Evolutionary conservation across 371 early-diverging fungal genomes (phyloP).

Genomic region (Haplosporangium sp.): DNA sequence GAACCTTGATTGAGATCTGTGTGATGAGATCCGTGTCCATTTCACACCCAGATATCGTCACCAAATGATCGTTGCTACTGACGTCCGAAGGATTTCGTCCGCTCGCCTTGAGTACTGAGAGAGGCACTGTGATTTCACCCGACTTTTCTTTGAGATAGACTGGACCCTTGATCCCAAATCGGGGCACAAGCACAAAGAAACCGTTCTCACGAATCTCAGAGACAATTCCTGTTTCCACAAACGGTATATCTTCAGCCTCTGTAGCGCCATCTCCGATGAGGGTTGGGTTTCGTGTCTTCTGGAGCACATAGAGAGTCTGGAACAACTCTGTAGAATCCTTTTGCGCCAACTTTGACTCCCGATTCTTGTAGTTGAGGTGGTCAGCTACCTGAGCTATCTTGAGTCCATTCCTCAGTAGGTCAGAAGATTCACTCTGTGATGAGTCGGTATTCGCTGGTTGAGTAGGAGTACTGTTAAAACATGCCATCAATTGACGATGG

Average conservation of each 20-base stretch:
- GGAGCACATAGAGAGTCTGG: slow-evolving; percentile 78
- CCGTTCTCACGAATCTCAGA: slow-evolving; percentile 82
- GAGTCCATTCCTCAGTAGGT: slow-evolving; percentile 56
- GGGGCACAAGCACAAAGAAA: slow-evolving; percentile 78
- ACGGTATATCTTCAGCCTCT: slow-evolving; percentile 39
- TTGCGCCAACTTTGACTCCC: slow-evolving; percentile 81
- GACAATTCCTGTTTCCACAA: slow-evolving; percentile 75
- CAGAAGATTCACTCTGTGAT: slow-evolving; percentile 20
- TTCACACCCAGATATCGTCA: slow-evolving; percentile 31
- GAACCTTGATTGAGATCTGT: slow-evolving; percentile 35
- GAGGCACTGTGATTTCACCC: slow-evolving; percentile 64
- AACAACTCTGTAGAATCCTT: slow-evolving; percentile 83
- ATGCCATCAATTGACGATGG: slow-evolving; percentile 82
- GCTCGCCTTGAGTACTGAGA: slow-evolving; percentile 60
- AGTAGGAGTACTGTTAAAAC: slow-evolving; percentile 44
- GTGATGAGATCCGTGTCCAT: slow-evolving; percentile 52
- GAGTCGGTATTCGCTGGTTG: background rate
- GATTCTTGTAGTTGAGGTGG: slow-evolving; percentile 75
- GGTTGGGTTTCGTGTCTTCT: slow-evolving; percentile 52
- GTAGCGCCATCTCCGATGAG: background rate
- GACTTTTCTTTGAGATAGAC: slow-evolving; percentile 72
- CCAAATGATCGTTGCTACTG: slow-evolving; percentile 13
- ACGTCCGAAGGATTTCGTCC: background rate
- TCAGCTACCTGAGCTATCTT: slow-evolving; percentile 65
- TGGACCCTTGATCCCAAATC: slow-evolving; percentile 76